These are phyloP conservation scores for Begonia masoniana DNA, from an alignment of 306 rosid genomes.

Conservation along the genomic window DNA sequence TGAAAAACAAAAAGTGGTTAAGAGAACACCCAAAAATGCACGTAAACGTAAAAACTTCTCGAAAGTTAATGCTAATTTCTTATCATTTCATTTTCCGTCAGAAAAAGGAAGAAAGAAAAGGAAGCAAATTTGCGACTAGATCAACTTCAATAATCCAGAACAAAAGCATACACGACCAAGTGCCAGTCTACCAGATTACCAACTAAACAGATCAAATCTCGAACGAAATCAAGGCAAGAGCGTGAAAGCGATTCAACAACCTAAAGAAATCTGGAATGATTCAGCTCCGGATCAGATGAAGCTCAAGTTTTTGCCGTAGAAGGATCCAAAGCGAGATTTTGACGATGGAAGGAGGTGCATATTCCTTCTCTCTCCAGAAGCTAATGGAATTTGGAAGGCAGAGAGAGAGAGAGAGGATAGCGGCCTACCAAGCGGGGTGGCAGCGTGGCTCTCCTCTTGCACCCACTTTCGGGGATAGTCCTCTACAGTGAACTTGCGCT, in stretches of 20 bases:
- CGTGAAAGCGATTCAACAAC: neutral
- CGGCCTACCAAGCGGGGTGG: constrained; percentile 22
- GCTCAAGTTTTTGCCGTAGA: neutral
- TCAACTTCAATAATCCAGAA: too few relatives aligned
- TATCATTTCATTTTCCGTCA: too few relatives aligned
- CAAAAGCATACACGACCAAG: too few relatives aligned
- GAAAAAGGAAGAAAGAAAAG: too few relatives aligned
- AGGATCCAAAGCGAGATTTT: constrained; percentile 21
- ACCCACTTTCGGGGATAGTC: constrained; percentile 2
- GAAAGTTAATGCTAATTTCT: too few relatives aligned
- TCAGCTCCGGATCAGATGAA: neutral
- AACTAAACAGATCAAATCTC: neutral
- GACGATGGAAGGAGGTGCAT: constrained; percentile 3
- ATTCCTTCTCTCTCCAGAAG: constrained; percentile 6
- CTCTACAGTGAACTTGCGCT: neutral
- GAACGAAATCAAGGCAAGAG: neutral
- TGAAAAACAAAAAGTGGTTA: too few relatives aligned
- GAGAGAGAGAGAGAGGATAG: constrained; percentile 3
- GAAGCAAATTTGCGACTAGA: too few relatives aligned
- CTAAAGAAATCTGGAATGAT: neutral
- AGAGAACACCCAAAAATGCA: too few relatives aligned
- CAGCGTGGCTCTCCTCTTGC: constrained; percentile 35
- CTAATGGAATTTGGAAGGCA: constrained; percentile 24
- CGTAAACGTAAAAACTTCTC: too few relatives aligned
- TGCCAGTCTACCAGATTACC: neutral